These are phyloP conservation scores for Aspergillus pseudotamarii DNA, from an alignment of 2,329 filamentous ascomycete genomes.

Conservation along the genomic window DNA sequence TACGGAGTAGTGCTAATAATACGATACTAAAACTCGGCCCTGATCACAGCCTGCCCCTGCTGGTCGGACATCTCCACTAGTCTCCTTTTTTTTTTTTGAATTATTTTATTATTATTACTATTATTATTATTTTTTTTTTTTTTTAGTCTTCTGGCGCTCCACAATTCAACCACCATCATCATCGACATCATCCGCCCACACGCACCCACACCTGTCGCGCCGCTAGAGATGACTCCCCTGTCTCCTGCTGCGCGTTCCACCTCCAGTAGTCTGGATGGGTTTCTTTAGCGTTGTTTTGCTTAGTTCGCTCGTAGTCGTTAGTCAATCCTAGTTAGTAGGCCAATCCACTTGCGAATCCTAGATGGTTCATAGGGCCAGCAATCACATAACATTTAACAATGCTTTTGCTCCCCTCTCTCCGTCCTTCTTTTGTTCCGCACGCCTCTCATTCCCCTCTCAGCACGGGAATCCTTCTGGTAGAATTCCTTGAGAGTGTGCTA, in stretches of 20 bases:
- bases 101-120: constrained; percentile 1
- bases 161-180: constrained; percentile 20
- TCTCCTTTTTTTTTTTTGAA: constrained; percentile 4
- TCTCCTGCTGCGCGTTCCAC: constrained; percentile 16
- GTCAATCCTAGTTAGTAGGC: constrained; percentile 21
- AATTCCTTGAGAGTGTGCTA: constrained; percentile 4
- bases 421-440: constrained; percentile 14
- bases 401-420: constrained; percentile 25
- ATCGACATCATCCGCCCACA: constrained; percentile 21
- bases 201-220: constrained; percentile 20
- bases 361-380: constrained; percentile 30
- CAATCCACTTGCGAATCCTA: constrained; percentile 18
- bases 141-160: background rate
- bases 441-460: constrained; percentile 12
- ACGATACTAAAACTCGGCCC: constrained; percentile 9
- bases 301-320: constrained; percentile 23
- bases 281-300: constrained; percentile 19
- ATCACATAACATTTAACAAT: constrained; percentile 34
- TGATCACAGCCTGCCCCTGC: constrained; percentile 23
- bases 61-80: constrained; percentile 15
- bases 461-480: constrained; percentile 10
- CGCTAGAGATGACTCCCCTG: constrained; percentile 22
- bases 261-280: constrained; percentile 23
- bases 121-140: background rate
- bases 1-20: constrained; percentile 19